phyloP scores from a whole-genome alignment of 306 rosid species.

The Corylus heterophylla region DNA sequence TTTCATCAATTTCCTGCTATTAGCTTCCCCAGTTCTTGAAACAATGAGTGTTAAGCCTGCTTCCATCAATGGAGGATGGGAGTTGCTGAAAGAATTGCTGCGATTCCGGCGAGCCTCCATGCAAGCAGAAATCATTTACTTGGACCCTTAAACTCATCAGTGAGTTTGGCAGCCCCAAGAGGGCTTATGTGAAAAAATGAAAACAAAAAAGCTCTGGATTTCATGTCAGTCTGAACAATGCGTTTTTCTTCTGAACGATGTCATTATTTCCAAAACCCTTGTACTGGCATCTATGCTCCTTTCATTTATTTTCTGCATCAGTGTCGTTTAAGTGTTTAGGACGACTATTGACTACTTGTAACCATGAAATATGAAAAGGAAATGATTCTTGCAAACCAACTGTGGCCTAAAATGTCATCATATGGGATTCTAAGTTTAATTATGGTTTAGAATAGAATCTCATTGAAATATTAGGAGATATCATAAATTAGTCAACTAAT shows the following conservation, averaged over 20 bases:
- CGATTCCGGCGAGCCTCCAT: constrained; percentile 51
- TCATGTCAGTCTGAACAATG: not conserved
- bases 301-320: not conserved
- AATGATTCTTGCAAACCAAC: too few relatives aligned
- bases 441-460: too few relatives aligned
- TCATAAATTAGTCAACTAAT: too few relatives aligned
- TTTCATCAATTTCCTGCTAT: constrained; percentile 52
- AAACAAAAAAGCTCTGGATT: not conserved
- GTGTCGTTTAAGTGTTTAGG: not conserved
- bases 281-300: not conserved
- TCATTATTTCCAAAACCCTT: not conserved
- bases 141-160: constrained; percentile 33
- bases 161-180: constrained; percentile 4
- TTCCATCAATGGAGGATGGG: constrained; percentile 18
- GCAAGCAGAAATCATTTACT: constrained; percentile 52
- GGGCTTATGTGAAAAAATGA: not conserved
- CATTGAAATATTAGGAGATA: too few relatives aligned
- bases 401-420: too few relatives aligned
- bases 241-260: not conserved
- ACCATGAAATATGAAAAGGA: too few relatives aligned
- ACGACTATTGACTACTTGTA: too few relatives aligned
- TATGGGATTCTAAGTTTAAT: too few relatives aligned
- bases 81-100: constrained; percentile 47
- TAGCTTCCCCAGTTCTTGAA: constrained; percentile 49
- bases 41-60: constrained; percentile 54